A percentile compares a stretch with the other conserved stretches of the same genome.
Evolutionary conservation across 306 rosid genomes (phyloP).

Genomic region (Cicer cuneatum): DNA sequence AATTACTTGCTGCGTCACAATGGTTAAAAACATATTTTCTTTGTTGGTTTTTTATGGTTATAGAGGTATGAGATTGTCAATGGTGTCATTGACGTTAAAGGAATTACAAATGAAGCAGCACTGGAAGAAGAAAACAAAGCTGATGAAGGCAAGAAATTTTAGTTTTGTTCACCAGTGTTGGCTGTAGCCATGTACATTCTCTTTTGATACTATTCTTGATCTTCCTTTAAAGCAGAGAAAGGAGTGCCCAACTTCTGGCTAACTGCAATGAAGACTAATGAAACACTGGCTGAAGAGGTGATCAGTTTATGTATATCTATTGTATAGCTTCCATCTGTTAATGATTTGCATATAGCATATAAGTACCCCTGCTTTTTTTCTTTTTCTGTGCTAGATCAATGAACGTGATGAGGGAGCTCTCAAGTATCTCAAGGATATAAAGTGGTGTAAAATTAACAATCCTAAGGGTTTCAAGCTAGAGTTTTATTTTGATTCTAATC

Average conservation of each 20-base stretch:
- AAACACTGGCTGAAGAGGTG: slow-evolving; percentile 56
- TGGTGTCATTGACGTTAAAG: slow-evolving; percentile 56
- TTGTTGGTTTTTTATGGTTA: slow-evolving; percentile 30
- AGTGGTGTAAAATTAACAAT: slow-evolving; percentile 51
- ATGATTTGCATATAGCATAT: slow-evolving; percentile 10
- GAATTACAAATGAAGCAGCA: slow-evolving; percentile 44
- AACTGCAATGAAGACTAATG: slow-evolving; percentile 58
- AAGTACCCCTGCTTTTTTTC: not conserved
- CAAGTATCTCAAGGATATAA: slow-evolving; percentile 59
- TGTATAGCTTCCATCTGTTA: slow-evolving; percentile 24
- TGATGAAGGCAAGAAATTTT: slow-evolving; percentile 42
- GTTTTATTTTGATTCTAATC: slow-evolving; percentile 54
- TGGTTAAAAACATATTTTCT: slow-evolving; percentile 26
- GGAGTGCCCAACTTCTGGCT: slow-evolving; percentile 69
- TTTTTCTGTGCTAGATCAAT: slow-evolving; percentile 49
- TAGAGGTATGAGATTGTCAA: slow-evolving; percentile 64
- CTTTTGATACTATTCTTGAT: slow-evolving; percentile 38
- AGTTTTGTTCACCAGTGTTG: slow-evolving; percentile 13
- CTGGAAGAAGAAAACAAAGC: slow-evolving; percentile 42
- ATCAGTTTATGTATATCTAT: not conserved
- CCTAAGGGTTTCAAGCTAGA: slow-evolving; percentile 64
- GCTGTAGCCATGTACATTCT: slow-evolving; percentile 18
- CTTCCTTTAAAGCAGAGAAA: slow-evolving; percentile 48
- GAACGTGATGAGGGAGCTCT: slow-evolving; percentile 66
- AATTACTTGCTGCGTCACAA: slow-evolving; percentile 32